A percentile compares a stretch with the other conserved stretches of the same genome.
Evolutionary conservation across 768 basidiomycete species (phyloP).

Genomic region (Tulasnella sp.): DNA sequence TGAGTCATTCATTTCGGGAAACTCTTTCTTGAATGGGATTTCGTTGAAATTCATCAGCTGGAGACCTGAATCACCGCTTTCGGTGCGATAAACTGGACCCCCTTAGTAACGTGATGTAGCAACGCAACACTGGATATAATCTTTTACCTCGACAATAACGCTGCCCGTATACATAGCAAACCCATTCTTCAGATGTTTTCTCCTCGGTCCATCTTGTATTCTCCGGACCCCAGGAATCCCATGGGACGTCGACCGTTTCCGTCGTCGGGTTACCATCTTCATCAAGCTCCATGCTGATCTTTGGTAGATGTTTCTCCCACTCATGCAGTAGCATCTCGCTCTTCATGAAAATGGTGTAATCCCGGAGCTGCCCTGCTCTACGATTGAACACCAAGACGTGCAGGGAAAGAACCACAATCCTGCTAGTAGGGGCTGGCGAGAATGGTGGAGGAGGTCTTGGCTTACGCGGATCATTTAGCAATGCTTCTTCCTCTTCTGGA

Average conservation of each 20-base stretch:
- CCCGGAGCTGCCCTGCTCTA: background rate
- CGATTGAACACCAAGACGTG: background rate
- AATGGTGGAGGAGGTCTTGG: slow-evolving; percentile 5
- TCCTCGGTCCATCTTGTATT: slow-evolving; percentile 5
- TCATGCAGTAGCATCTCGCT: background rate
- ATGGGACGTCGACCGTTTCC: background rate
- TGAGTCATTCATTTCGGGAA: too few relatives aligned
- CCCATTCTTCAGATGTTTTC: background rate
- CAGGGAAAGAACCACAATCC: slow-evolving; percentile 4
- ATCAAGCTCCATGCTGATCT: background rate
- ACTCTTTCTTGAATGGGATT: too few relatives aligned
- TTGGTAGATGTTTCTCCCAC: background rate
- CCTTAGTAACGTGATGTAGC: too few relatives aligned
- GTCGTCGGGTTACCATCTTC: background rate
- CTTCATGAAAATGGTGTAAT: background rate
- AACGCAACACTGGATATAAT: too few relatives aligned
- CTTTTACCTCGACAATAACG: slow-evolving; percentile 12
- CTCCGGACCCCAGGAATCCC: slow-evolving; percentile 6
- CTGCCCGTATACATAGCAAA: slow-evolving; percentile 13
- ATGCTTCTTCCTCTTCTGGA: background rate
- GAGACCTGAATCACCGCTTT: too few relatives aligned
- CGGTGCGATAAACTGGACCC: too few relatives aligned
- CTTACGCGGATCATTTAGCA: background rate
- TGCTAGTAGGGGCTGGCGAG: background rate
- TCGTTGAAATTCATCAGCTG: too few relatives aligned